Percentiles rank a stretch among this genome's conserved stretches.
phyloP scores from a whole-genome alignment of 164 flowering plant species.

The Tetrastigma voinierianum region DNA sequence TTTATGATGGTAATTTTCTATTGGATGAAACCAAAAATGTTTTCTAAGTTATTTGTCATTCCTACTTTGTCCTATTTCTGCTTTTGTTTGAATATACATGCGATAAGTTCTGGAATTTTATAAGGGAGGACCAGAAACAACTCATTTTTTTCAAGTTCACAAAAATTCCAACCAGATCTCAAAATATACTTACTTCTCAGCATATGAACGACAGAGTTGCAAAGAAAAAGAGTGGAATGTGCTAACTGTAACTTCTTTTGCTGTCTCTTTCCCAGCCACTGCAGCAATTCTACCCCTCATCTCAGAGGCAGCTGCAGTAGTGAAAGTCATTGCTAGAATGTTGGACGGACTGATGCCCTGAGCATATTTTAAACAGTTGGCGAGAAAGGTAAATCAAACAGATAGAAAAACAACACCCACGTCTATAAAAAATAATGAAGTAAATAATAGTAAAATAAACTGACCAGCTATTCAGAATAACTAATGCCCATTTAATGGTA shows the following conservation, averaged over 20 bases:
- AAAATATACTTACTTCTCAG: conserved; percentile 69
- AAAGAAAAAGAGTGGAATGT: conserved; percentile 94
- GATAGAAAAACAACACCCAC: background rate
- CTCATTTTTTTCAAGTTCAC: background rate
- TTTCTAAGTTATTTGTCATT: too few relatives aligned
- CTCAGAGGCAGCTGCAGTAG: conserved; percentile 95
- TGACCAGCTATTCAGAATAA: too few relatives aligned
- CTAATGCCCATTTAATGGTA: too few relatives aligned
- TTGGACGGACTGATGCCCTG: conserved; percentile 78
- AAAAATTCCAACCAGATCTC: background rate
- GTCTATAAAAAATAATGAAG: background rate
- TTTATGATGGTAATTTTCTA: too few relatives aligned
- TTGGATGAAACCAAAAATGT: too few relatives aligned
- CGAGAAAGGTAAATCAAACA: background rate
- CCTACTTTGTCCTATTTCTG: too few relatives aligned
- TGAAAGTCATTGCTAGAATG: conserved; percentile 96
- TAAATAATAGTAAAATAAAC: background rate
- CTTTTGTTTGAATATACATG: too few relatives aligned
- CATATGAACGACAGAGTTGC: conserved; percentile 90
- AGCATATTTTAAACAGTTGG: background rate
- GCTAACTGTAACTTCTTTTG: conserved; percentile 83
- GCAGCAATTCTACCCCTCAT: conserved; percentile 89
- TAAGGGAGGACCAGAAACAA: background rate
- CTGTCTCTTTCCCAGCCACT: conserved; percentile 74
- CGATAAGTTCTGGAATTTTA: too few relatives aligned